Conservation (phyloP, 495 filamentous ascomycete species). For the Penicillium angulare region DNA sequence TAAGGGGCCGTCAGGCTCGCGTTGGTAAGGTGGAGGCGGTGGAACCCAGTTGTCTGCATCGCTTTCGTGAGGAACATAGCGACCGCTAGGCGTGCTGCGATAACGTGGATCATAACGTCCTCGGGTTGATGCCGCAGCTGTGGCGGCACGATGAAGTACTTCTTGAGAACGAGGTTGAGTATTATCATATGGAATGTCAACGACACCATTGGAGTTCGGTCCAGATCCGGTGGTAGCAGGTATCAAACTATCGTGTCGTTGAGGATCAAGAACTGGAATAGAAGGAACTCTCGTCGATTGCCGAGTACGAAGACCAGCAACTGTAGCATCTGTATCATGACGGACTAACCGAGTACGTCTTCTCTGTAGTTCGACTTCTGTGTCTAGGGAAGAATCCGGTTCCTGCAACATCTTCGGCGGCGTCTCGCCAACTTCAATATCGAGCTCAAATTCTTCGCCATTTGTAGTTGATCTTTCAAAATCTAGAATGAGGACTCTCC, state of each 20-base stretch:
- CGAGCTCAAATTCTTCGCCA: slow-evolving; percentile 55
- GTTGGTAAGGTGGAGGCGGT: slow-evolving; percentile 84
- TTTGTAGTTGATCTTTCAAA: slow-evolving; percentile 61
- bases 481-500: slow-evolving; percentile 73
- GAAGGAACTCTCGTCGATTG: slow-evolving; percentile 3
- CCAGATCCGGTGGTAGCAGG: slow-evolving; percentile 19
- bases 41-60: slow-evolving; percentile 93
- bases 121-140: slow-evolving; percentile 69
- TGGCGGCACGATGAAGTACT: slow-evolving; percentile 74
- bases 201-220: slow-evolving; percentile 14
- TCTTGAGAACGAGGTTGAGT: slow-evolving; percentile 73
- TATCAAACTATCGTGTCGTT: slow-evolving; percentile 24
- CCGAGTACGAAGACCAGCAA: slow-evolving; percentile 15
- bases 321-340: slow-evolving; percentile 20
- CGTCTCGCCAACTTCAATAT: slow-evolving; percentile 72
- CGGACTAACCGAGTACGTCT: slow-evolving; percentile 58
- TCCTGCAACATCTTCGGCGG: slow-evolving; percentile 70
- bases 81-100: slow-evolving; percentile 23
- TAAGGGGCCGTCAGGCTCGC: slow-evolving; percentile 60
- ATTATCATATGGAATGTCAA: slow-evolving; percentile 67
- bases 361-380: slow-evolving; percentile 78
- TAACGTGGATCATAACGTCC: slow-evolving; percentile 54
- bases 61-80: slow-evolving; percentile 73
- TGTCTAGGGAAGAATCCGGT: slow-evolving; percentile 72
- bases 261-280: slow-evolving; percentile 3